These are phyloP conservation scores for Hippophae tibetana DNA, from an alignment of 306 rosid genomes.

Conservation along the genomic window DNA sequence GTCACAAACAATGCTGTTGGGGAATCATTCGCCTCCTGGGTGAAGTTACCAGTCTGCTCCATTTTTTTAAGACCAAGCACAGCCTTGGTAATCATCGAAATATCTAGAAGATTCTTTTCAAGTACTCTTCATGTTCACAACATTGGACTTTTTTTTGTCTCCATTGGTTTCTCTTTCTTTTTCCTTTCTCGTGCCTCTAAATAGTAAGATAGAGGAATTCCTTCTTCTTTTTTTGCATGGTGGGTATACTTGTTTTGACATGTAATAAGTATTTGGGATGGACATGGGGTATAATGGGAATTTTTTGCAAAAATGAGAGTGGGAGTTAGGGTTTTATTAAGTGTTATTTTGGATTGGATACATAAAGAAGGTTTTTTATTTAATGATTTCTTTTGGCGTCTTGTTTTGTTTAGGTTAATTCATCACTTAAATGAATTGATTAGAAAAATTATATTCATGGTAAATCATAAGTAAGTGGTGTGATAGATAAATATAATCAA, in stretches of 20 bases:
- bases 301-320: slow-evolving; percentile 9
- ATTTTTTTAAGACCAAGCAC: slow-evolving; percentile 33
- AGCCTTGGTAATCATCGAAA: slow-evolving; percentile 16
- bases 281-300: slow-evolving; percentile 18
- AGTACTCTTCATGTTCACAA: slow-evolving; percentile 9
- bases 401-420: slow-evolving; percentile 16
- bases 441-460: too few relatives aligned
- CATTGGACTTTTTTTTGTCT: slow-evolving; percentile 20
- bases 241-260: too few relatives aligned
- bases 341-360: slow-evolving; percentile 33
- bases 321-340: not conserved
- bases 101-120: slow-evolving; percentile 19
- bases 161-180: not conserved
- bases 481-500: too few relatives aligned
- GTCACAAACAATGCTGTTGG: slow-evolving; percentile 57
- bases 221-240: too few relatives aligned
- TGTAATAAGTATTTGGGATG: slow-evolving; percentile 21
- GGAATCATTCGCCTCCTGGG: slow-evolving; percentile 28
- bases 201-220: too few relatives aligned
- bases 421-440: slow-evolving; percentile 16
- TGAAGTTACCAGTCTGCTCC: slow-evolving; percentile 28
- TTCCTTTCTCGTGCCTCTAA: too few relatives aligned
- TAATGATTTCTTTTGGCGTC: slow-evolving; percentile 15
- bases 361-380: slow-evolving; percentile 4
- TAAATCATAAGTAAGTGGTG: too few relatives aligned